Percentiles rank a stretch among this genome's conserved stretches.
phyloP scores from a whole-genome alignment of 2,329 filamentous ascomycete genomes.

The Sclerotinia borealis region DNA sequence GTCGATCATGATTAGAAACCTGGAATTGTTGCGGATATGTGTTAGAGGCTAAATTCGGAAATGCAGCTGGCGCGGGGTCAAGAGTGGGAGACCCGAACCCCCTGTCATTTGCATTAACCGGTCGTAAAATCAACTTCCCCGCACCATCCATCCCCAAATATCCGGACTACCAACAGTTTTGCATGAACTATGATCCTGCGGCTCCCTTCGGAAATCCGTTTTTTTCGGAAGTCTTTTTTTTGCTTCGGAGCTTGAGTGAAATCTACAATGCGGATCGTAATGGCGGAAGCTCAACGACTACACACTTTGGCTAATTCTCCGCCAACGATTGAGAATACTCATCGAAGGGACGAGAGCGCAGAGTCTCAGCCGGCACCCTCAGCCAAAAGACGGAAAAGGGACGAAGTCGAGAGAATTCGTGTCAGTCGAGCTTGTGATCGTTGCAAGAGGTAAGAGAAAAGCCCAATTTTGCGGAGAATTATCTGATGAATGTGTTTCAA shows the following conservation, averaged over 20 bases:
- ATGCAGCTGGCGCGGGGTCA: not conserved
- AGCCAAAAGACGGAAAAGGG: constrained; percentile 19
- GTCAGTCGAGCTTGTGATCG: constrained; percentile 44
- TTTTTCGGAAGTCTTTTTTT: not conserved
- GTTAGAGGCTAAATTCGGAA: not conserved
- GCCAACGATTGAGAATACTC: not conserved
- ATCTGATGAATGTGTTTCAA: constrained; percentile 13
- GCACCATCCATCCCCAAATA: not conserved
- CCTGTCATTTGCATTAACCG: not conserved
- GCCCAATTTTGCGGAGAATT: not conserved
- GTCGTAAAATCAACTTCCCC: not conserved
- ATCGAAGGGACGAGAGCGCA: not conserved
- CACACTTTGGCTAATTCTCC: not conserved
- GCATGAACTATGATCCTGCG: not conserved
- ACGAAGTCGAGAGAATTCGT: constrained; percentile 22
- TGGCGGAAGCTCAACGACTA: not conserved
- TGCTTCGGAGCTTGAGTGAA: not conserved
- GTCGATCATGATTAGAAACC: not conserved
- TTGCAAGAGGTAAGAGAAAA: constrained; percentile 39
- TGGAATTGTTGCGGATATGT: not conserved
- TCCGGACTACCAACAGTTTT: not conserved
- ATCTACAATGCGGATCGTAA: not conserved
- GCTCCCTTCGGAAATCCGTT: not conserved
- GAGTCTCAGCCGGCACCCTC: not conserved
- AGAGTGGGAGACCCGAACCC: not conserved